These are phyloP conservation scores for Pythium coloratum DNA, from an alignment of 352 stramenopile genomes.

Conservation along the genomic window DNA sequence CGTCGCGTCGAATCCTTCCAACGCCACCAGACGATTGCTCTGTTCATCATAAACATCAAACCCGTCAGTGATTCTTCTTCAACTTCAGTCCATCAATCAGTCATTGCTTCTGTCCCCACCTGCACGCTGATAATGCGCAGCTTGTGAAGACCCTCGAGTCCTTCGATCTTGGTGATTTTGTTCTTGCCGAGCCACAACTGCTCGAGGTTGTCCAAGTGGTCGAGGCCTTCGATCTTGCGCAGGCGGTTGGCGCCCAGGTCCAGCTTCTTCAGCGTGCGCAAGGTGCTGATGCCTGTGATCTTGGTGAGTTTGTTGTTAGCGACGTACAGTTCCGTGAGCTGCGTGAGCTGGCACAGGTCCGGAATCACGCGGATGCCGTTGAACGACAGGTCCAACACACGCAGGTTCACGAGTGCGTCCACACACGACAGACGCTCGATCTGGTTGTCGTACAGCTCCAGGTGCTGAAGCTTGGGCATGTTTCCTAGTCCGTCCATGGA, in stretches of 20 bases:
- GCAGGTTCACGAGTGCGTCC: slow-evolving; percentile 57
- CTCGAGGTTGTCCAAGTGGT: slow-evolving; percentile 88
- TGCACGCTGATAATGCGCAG: slow-evolving; percentile 87
- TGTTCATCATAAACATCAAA: slow-evolving; percentile 37
- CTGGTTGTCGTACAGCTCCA: slow-evolving; percentile 99
- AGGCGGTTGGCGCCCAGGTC: slow-evolving; percentile 97
- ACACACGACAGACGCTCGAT: slow-evolving; percentile 85
- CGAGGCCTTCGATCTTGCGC: slow-evolving; percentile 92
- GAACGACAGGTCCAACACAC: slow-evolving; percentile 96
- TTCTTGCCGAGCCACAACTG: slow-evolving; percentile 98
- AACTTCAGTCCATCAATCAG: no score
- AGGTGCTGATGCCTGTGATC: slow-evolving; percentile 88
- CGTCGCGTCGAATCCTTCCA: slow-evolving; percentile 90
- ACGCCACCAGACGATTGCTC: slow-evolving; percentile 94
- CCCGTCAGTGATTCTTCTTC: neutral
- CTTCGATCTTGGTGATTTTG: slow-evolving; percentile 94
- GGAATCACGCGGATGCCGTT: slow-evolving; percentile 94
- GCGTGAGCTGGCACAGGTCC: slow-evolving; percentile 68
- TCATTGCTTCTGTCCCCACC: slow-evolving; percentile 18
- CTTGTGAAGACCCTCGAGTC: slow-evolving; percentile 84
- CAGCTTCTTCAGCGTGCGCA: slow-evolving; percentile 92
- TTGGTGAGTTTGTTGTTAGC: slow-evolving; percentile 98
- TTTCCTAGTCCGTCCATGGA: slow-evolving; percentile 77
- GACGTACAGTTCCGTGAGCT: slow-evolving; percentile 92
- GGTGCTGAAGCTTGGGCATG: slow-evolving; percentile 77